phyloP scores from a whole-genome alignment of 1,139 yeast species.

The Scheffersomyces segobiensis region DNA sequence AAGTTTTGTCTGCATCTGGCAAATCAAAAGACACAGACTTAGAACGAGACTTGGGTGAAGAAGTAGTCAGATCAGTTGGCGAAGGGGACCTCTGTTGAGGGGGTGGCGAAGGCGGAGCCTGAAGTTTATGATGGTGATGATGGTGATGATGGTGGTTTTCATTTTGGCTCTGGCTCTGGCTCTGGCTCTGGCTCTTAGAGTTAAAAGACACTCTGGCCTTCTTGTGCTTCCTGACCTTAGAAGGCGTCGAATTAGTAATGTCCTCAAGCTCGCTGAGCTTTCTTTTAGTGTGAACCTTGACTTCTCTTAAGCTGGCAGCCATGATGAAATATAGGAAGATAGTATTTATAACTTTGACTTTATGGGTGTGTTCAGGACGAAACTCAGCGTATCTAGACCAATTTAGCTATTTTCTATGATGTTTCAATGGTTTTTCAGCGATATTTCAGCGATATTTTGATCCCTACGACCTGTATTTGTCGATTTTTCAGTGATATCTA shows the following conservation, averaged over 20 bases:
- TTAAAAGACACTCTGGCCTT: neutral
- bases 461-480: neutral
- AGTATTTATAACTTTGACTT: neutral
- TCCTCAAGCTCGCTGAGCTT: slow-evolving; percentile 36
- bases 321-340: slow-evolving; percentile 11
- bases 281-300: slow-evolving; percentile 26
- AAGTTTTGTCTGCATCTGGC: slow-evolving; percentile 21
- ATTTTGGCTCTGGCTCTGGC: neutral
- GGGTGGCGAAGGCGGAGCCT: slow-evolving; percentile 7
- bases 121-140: slow-evolving; percentile 3
- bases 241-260: slow-evolving; percentile 25
- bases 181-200: neutral
- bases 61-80: slow-evolving; percentile 20
- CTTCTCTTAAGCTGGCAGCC: slow-evolving; percentile 30
- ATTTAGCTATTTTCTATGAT: neutral
- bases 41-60: slow-evolving; percentile 15
- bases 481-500: neutral
- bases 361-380: neutral
- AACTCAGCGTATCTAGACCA: neutral
- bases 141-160: slow-evolving; percentile 8
- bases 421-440: neutral
- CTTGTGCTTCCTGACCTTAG: neutral
- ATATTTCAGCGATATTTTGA: neutral
- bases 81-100: slow-evolving; percentile 30
- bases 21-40: slow-evolving; percentile 29